Conservation (phyloP, 2,329 filamentous ascomycete species). For the Knoxdaviesia proteae region DNA sequence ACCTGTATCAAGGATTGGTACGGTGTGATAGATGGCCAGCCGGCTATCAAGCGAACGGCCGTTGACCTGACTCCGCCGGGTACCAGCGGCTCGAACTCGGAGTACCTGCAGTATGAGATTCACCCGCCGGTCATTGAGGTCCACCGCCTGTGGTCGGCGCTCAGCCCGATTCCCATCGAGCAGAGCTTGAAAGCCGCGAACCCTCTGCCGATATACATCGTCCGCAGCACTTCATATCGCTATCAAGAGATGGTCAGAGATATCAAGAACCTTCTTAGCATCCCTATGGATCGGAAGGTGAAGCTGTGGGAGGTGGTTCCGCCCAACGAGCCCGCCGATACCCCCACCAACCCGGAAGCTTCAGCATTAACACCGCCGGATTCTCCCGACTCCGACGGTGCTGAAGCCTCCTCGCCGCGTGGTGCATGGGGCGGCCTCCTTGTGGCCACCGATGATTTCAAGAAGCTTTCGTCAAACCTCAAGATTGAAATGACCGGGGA, state of each 20-base stretch:
- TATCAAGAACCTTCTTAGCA: slow-evolving; percentile 45
- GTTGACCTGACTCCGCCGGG: slow-evolving; percentile 51
- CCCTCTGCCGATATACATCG: slow-evolving; percentile 40
- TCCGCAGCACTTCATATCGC: slow-evolving; percentile 48
- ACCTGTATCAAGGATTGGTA: slow-evolving; percentile 66
- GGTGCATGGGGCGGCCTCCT: slow-evolving; percentile 21
- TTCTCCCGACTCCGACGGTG: slow-evolving; percentile 15
- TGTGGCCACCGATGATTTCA: slow-evolving; percentile 11
- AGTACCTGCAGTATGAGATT: slow-evolving; percentile 52
- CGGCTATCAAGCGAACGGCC: slow-evolving; percentile 53
- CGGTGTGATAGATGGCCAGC: slow-evolving; percentile 46
- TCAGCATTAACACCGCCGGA: slow-evolving; percentile 19
- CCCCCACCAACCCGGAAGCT: slow-evolving; percentile 14
- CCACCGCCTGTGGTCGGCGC: slow-evolving; percentile 50
- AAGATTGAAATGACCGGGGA: slow-evolving; percentile 22
- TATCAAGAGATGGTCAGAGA: slow-evolving; percentile 59
- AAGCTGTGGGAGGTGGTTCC: slow-evolving; percentile 48
- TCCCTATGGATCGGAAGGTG: slow-evolving; percentile 52
- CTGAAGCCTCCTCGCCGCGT: slow-evolving; percentile 4
- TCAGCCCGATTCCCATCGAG: slow-evolving; percentile 32
- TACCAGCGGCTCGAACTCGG: slow-evolving; percentile 29
- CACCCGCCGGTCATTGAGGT: slow-evolving; percentile 72
- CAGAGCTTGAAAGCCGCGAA: slow-evolving; percentile 39
- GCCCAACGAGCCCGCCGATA: slow-evolving; percentile 13
- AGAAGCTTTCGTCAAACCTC: not conserved